Evolutionary conservation across 202 grass and related monocot species (phyloP).

Genomic region (Bolboschoenoplectus hybrid): DNA sequence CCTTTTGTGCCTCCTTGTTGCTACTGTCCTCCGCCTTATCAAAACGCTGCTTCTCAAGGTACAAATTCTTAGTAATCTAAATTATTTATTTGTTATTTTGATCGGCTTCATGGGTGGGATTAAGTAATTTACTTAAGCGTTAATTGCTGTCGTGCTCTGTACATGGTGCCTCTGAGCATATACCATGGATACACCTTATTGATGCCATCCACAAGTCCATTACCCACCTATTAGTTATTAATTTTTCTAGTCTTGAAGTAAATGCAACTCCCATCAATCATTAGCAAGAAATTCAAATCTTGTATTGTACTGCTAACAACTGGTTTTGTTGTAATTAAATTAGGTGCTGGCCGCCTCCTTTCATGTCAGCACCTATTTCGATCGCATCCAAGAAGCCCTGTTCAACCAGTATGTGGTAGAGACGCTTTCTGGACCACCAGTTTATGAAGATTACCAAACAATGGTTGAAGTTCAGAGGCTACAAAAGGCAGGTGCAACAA

Average conservation of each 20-base stretch:
- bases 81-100: constrained; percentile 10
- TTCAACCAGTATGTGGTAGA: constrained; percentile 88
- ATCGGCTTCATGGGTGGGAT: not conserved
- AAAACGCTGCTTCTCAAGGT: constrained; percentile 86
- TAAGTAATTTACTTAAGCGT: not conserved
- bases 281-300: not conserved
- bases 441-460: constrained; percentile 59
- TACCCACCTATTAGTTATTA: not conserved
- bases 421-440: constrained; percentile 68
- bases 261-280: not conserved
- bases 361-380: constrained; percentile 91
- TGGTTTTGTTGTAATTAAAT: constrained; percentile 12
- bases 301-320: not conserved
- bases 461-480: constrained; percentile 76
- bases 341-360: constrained; percentile 70
- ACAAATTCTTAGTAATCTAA: constrained; percentile 18
- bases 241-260: not conserved
- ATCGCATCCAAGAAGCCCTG: constrained; percentile 84
- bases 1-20: constrained; percentile 67
- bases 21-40: constrained; percentile 66
- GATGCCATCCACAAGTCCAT: not conserved
- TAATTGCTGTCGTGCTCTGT: not conserved
- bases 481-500: constrained; percentile 61
- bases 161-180: not conserved
- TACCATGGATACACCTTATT: not conserved